A percentile compares a stretch with the other conserved stretches of the same genome.
Conservation (phyloP, 176 grass and related monocot genomes). For the Thalia dealbata region DNA sequence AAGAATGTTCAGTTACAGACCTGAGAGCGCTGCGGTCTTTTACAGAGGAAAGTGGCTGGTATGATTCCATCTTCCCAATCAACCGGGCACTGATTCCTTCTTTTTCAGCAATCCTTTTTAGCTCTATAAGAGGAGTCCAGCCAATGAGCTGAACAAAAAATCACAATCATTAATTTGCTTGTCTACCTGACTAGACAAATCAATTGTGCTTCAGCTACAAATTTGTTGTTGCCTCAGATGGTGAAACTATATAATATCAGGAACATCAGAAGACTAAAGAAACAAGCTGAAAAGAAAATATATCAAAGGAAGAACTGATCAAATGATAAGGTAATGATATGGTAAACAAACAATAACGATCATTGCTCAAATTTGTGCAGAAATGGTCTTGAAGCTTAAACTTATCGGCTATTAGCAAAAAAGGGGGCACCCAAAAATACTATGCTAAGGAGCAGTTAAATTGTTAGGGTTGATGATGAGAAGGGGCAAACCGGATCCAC, state of each 20-base stretch:
- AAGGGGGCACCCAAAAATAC: too few species aligned
- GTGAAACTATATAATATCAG: not conserved
- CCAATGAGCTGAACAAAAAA: conserved; percentile 54
- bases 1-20: conserved; percentile 1
- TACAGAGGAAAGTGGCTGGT: conserved; percentile 70
- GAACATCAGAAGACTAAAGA: not conserved
- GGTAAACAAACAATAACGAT: too few species aligned
- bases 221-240: not conserved
- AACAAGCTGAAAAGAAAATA: not conserved
- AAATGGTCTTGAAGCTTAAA: too few species aligned
- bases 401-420: too few species aligned
- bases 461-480: too few species aligned
- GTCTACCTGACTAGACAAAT: not conserved
- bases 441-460: too few species aligned
- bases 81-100: conserved; percentile 34
- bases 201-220: not conserved
- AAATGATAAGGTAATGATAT: too few species aligned
- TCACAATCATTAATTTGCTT: not conserved
- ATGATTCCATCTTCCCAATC: conserved; percentile 58
- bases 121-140: conserved; percentile 59
- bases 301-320: too few species aligned
- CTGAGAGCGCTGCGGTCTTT: conserved; percentile 58
- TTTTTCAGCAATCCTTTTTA: conserved; percentile 41
- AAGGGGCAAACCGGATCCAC: too few species aligned
- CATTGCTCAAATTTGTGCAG: too few species aligned